These are phyloP conservation scores for Amanita subjunquillea DNA, from an alignment of 768 basidiomycete genomes.

Conservation along the genomic window DNA sequence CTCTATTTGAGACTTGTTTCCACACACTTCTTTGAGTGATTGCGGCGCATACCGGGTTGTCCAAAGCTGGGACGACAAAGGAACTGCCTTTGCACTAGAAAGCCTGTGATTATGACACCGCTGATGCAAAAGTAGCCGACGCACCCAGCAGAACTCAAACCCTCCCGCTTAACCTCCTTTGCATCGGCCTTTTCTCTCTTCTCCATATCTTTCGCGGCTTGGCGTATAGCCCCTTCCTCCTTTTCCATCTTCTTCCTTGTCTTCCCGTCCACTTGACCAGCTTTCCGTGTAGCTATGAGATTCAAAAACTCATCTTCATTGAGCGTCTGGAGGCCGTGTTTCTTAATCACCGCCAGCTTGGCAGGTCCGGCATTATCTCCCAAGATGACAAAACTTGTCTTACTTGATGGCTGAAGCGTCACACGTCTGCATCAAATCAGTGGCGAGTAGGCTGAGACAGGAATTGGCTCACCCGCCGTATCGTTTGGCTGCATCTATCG, in stretches of 20 bases:
- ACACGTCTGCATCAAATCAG: constrained; percentile 50
- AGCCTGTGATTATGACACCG: neutral
- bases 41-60: constrained; percentile 92
- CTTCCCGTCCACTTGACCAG: constrained; percentile 61
- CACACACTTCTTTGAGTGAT: constrained; percentile 82
- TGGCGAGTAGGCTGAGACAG: neutral
- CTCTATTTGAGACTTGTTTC: constrained; percentile 89
- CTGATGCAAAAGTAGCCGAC: neutral
- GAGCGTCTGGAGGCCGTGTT: constrained; percentile 64
- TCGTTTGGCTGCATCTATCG: constrained; percentile 80
- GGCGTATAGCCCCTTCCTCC: constrained; percentile 66
- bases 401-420: constrained; percentile 77
- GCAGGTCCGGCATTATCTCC: constrained; percentile 82
- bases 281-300: constrained; percentile 67
- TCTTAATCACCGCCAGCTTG: constrained; percentile 82
- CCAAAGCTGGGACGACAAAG: constrained; percentile 72
- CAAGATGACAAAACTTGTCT: constrained; percentile 82
- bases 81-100: constrained; percentile 17
- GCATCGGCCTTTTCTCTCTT: constrained; percentile 50
- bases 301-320: constrained; percentile 83
- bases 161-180: constrained; percentile 12
- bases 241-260: constrained; percentile 72
- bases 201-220: constrained; percentile 72
- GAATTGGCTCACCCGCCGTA: constrained; percentile 67
- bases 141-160: neutral